A percentile compares a stretch with the other conserved stretches of the same genome.
Evolutionary conservation across 2,329 filamentous ascomycete species (phyloP).

Genomic region (Neophaeococcomyces mojaviensis): DNA sequence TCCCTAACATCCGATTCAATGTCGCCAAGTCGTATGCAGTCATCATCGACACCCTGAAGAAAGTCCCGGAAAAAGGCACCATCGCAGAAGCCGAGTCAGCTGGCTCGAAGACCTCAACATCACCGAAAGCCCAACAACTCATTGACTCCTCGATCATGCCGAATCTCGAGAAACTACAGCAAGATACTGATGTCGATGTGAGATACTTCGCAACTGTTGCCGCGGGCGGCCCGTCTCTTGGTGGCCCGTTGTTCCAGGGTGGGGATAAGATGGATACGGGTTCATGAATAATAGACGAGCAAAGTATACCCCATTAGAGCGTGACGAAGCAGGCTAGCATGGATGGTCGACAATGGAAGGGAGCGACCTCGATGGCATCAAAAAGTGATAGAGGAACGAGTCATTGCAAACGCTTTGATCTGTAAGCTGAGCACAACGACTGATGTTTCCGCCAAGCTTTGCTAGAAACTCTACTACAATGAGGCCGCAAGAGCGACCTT

Average conservation of each 20-base stretch:
- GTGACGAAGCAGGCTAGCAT: too few relatives aligned
- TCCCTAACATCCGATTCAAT: conserved; percentile 99
- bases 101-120: conserved; percentile 52
- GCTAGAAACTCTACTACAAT: background rate
- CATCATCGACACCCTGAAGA: conserved; percentile 83
- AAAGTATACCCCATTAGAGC: background rate
- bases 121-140: conserved; percentile 65
- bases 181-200: conserved; percentile 96
- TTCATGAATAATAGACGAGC: conserved; percentile 5
- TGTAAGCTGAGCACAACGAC: conserved; percentile 1
- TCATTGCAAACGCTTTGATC: too few relatives aligned
- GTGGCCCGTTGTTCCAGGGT: conserved; percentile 34
- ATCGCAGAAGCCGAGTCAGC: conserved; percentile 78
- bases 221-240: conserved; percentile 46
- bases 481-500: conserved; percentile 2
- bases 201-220: conserved; percentile 95
- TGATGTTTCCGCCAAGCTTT: background rate
- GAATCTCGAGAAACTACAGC: conserved; percentile 88
- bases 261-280: conserved; percentile 35
- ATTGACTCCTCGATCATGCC: conserved; percentile 82
- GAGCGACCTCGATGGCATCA: too few relatives aligned
- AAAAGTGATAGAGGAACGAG: too few relatives aligned
- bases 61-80: conserved; percentile 81
- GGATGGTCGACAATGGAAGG: too few relatives aligned
- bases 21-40: conserved; percentile 95